phyloP scores from a whole-genome alignment of 108 stramenopile species.

The Nitzschia sp. region DNA sequence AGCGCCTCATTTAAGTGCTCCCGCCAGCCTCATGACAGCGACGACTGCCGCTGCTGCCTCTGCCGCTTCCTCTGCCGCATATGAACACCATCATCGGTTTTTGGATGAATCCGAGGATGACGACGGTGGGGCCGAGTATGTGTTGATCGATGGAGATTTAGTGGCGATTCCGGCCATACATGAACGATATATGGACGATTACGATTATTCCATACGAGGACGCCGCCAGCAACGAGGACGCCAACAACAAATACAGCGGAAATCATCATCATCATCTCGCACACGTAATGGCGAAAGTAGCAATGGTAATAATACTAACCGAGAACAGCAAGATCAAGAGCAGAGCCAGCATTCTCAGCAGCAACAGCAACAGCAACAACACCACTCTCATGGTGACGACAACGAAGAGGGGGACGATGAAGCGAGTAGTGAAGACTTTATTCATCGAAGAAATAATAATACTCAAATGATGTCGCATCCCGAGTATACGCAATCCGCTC shows the following conservation, averaged over 20 bases:
- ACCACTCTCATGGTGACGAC: background rate
- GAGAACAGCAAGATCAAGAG: background rate
- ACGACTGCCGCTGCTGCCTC: background rate
- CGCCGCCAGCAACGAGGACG: background rate
- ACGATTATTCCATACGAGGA: background rate
- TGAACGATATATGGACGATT: background rate
- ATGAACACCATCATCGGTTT: background rate
- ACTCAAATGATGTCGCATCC: background rate
- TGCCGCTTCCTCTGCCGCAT: background rate
- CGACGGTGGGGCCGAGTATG: conserved; percentile 27
- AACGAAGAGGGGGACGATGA: background rate
- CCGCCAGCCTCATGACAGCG: background rate
- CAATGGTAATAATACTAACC: background rate
- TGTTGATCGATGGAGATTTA: conserved; percentile 51
- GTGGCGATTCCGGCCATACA: conserved; percentile 30
- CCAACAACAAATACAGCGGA: background rate
- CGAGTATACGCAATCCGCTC: background rate
- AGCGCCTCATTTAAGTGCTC: background rate
- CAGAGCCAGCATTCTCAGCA: background rate
- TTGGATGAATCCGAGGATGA: conserved; percentile 4
- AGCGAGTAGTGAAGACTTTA: background rate
- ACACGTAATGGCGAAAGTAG: background rate
- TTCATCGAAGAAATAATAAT: conserved; percentile 2
- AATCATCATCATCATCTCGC: background rate
- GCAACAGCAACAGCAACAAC: conserved; percentile 8